Evolutionary conservation across 305 asterid species (phyloP).

Genomic region (Ilex paraguariensis): DNA sequence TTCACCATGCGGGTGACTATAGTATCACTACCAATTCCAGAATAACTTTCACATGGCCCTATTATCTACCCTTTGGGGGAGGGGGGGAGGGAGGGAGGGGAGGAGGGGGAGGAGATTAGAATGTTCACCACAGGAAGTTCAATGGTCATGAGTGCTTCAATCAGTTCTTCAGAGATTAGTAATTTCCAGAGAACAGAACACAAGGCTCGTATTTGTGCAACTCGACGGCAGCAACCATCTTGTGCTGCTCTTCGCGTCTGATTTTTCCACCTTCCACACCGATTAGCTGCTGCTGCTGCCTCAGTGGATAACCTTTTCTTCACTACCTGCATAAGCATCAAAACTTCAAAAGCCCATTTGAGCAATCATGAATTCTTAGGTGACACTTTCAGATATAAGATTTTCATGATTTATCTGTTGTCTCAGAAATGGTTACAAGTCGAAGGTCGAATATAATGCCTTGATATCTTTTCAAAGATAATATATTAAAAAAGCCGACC

Average conservation of each 20-base stretch:
- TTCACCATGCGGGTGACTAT: no score
- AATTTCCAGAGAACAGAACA: constrained; percentile 84
- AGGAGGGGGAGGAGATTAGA: constrained; percentile 7
- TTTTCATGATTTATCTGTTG: no score
- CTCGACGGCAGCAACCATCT: constrained; percentile 96
- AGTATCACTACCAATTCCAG: background rate
- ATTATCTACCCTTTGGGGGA: no score
- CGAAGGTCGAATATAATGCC: no score
- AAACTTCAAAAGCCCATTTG: constrained; percentile 15
- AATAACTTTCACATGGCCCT: no score
- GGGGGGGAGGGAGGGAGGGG: no score
- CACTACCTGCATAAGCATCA: constrained; percentile 56
- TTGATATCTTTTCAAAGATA: no score
- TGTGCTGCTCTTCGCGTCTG: constrained; percentile 90
- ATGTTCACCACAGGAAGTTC: constrained; percentile 82
- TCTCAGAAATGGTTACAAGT: no score
- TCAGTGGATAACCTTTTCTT: constrained; percentile 89
- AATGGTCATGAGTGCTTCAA: constrained; percentile 59
- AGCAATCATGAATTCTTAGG: no score
- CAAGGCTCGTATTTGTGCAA: constrained; percentile 81
- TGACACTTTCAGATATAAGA: no score
- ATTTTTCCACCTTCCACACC: constrained; percentile 96
- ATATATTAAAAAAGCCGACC: no score
- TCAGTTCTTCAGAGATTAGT: constrained; percentile 68
- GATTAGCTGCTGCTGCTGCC: constrained; percentile 77